These are phyloP conservation scores for Picea mariana DNA, from an alignment of 83 land plant genomes.

Conservation along the genomic window DNA sequence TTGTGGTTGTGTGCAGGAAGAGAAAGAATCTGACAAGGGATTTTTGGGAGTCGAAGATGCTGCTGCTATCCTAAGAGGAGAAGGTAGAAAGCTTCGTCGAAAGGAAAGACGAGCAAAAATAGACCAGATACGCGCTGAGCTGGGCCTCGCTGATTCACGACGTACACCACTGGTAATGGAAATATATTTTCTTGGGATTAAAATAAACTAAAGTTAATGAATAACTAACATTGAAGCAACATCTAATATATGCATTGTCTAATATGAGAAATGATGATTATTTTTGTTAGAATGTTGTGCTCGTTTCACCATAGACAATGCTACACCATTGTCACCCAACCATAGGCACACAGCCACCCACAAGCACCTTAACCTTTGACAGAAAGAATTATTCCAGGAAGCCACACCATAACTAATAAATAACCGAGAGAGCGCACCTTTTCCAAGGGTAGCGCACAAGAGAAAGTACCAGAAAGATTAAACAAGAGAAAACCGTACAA, in stretches of 20 bases:
- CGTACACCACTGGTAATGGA: constrained; percentile 84
- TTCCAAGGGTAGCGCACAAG: too few species aligned
- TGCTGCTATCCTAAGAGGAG: constrained; percentile 90
- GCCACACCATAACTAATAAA: too few species aligned
- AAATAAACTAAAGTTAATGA: background rate
- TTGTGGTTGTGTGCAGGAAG: constrained; percentile 5
- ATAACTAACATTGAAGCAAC: background rate
- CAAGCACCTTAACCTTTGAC: too few species aligned
- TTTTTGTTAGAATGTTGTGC: background rate
- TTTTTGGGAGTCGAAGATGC: constrained; percentile 67
- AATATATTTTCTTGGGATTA: background rate
- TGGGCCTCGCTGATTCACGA: constrained; percentile 95
- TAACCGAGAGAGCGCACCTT: too few species aligned
- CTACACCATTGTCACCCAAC: too few species aligned
- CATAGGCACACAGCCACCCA: too few species aligned
- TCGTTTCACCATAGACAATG: too few species aligned
- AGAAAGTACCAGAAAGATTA: too few species aligned
- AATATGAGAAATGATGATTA: background rate
- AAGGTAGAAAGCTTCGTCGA: constrained; percentile 76
- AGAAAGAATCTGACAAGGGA: constrained; percentile 12
- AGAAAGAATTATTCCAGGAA: too few species aligned
- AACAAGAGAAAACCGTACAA: too few species aligned
- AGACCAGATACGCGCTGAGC: constrained; percentile 84
- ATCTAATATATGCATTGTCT: background rate
- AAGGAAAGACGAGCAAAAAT: constrained; percentile 94